A percentile compares a stretch with the other conserved stretches of the same genome.
Evolutionary conservation across 1,139 yeast genomes (phyloP).

Genomic region (Suhomyces atakaporum): DNA sequence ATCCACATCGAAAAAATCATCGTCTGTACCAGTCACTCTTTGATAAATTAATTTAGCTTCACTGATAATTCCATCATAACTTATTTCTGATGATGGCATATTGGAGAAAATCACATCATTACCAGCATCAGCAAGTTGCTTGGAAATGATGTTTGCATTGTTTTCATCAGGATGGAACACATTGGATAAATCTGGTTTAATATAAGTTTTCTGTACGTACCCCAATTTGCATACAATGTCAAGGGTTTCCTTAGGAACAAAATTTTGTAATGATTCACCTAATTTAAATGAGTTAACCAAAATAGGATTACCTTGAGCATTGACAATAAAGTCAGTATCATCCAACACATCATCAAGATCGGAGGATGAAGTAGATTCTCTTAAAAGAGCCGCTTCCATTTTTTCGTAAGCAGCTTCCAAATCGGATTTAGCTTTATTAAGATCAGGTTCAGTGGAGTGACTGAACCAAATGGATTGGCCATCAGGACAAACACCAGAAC

Average conservation of each 20-base stretch:
- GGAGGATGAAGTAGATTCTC: constrained; percentile 65
- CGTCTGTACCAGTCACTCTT: constrained; percentile 85
- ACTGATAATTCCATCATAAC: constrained; percentile 86
- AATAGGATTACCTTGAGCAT: constrained; percentile 64
- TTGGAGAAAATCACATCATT: constrained; percentile 61
- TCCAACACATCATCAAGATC: constrained; percentile 55
- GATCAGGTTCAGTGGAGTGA: constrained; percentile 72
- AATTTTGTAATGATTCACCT: constrained; percentile 81
- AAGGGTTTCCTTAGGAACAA: constrained; percentile 78
- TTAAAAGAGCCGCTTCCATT: constrained; percentile 74
- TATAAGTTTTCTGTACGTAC: constrained; percentile 71
- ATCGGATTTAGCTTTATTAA: constrained; percentile 67
- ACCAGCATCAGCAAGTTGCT: constrained; percentile 31
- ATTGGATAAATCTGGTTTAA: constrained; percentile 44
- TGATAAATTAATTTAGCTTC: constrained; percentile 78
- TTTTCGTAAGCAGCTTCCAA: constrained; percentile 78
- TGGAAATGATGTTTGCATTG: constrained; percentile 32
- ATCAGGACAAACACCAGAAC: constrained; percentile 84
- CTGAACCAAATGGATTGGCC: constrained; percentile 91
- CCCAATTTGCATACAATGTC: constrained; percentile 78
- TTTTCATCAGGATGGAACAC: constrained; percentile 34
- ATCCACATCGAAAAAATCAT: constrained; percentile 93
- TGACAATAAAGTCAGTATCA: constrained; percentile 56
- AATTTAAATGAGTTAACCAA: constrained; percentile 74
- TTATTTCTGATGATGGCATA: constrained; percentile 80